Percentiles rank a stretch among this genome's conserved stretches.
Evolutionary conservation across 768 basidiomycete species (phyloP).

Genomic region (Tremella mesenterica): DNA sequence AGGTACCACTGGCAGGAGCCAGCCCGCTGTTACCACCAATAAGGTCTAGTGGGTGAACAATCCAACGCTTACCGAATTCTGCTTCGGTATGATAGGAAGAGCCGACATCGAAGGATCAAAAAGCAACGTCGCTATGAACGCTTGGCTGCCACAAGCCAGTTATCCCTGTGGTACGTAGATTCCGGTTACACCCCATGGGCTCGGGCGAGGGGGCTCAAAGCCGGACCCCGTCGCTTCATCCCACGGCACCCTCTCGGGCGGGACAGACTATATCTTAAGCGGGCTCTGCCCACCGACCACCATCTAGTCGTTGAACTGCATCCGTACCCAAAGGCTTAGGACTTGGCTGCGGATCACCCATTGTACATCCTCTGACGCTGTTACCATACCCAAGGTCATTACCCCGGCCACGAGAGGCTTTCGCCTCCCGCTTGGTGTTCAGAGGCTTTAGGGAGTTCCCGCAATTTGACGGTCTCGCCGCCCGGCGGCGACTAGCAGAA

Average conservation of each 20-base stretch:
- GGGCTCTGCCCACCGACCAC: background rate
- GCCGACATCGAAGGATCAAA: constrained; percentile 75
- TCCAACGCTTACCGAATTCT: constrained; percentile 72
- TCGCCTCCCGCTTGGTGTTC: background rate
- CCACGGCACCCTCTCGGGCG: background rate
- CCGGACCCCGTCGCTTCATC: background rate
- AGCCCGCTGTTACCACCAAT: too few species aligned
- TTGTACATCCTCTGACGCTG: background rate
- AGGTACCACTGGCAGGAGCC: too few species aligned
- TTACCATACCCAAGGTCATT: background rate
- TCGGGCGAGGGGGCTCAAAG: background rate
- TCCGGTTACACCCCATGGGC: background rate
- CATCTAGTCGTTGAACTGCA: background rate
- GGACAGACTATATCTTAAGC: background rate
- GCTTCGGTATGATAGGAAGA: constrained; percentile 74
- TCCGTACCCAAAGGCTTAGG: background rate
- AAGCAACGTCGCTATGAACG: constrained; percentile 75
- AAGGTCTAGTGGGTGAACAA: constrained; percentile 73
- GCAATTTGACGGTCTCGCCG: background rate
- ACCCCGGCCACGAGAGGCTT: background rate
- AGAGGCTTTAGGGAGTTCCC: background rate
- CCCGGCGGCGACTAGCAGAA: background rate
- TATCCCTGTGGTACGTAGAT: constrained; percentile 57
- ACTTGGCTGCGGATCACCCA: background rate
- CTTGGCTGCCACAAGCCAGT: constrained; percentile 75